Percentiles rank a stretch among this genome's conserved stretches.
These are phyloP conservation scores for Orbilia brochopaga DNA, from an alignment of 2,329 filamentous ascomycete species.

Conservation along the genomic window DNA sequence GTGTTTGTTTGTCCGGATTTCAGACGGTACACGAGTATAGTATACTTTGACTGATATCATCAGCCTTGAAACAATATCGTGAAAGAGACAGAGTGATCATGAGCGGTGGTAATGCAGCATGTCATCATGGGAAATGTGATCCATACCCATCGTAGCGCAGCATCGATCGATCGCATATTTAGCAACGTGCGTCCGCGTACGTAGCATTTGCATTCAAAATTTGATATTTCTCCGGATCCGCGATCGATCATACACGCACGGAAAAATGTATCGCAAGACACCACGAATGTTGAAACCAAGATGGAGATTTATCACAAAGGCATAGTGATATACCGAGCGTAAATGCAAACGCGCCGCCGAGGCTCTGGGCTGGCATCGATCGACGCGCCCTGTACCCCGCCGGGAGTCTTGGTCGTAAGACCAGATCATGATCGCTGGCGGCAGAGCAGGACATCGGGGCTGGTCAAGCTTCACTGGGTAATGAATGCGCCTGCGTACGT, in stretches of 20 bases:
- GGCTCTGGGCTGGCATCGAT: slow-evolving; percentile 1
- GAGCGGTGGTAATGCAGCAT: slow-evolving; percentile 46
- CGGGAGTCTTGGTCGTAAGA: not conserved
- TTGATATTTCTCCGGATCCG: not conserved
- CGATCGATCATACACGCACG: not conserved
- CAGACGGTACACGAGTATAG: too few relatives aligned
- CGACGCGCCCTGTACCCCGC: not conserved
- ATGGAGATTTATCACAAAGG: too few relatives aligned
- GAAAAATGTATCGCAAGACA: too few relatives aligned
- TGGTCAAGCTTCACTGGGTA: too few relatives aligned
- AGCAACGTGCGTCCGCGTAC: not conserved
- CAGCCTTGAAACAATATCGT: too few relatives aligned
- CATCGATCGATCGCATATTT: not conserved
- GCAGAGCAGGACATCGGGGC: not conserved
- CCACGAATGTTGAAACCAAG: too few relatives aligned
- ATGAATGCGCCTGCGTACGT: too few relatives aligned
- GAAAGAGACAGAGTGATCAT: too few relatives aligned
- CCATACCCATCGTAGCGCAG: slow-evolving; percentile 2
- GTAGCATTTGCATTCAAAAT: not conserved
- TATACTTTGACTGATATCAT: too few relatives aligned
- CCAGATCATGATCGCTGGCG: not conserved
- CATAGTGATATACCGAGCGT: too few relatives aligned
- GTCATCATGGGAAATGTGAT: slow-evolving; percentile 50
- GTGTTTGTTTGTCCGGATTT: not conserved
- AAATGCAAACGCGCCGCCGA: not conserved